A percentile compares a stretch with the other conserved stretches of the same genome.
Evolutionary conservation across 441 rosid species (phyloP).

Genomic region (Mallotus japonicus): DNA sequence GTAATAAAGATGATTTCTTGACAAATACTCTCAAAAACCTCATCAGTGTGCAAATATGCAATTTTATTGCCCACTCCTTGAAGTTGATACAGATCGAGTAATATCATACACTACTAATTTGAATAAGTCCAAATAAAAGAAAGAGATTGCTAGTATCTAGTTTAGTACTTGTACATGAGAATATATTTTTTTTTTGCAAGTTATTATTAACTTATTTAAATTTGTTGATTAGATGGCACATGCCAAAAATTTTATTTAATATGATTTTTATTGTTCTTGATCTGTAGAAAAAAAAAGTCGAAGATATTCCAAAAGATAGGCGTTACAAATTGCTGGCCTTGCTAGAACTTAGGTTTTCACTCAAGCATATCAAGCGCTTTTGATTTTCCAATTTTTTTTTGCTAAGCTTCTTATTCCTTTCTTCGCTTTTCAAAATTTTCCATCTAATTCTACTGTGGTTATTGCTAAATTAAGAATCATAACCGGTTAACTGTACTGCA

Average conservation of each 20-base stretch:
- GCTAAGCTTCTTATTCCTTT: background rate
- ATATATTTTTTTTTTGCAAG: background rate
- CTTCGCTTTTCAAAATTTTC: conserved; percentile 2
- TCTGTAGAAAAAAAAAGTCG: conserved; percentile 80
- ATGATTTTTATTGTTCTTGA: conserved; percentile 1
- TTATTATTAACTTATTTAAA: background rate
- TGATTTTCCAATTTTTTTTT: conserved; percentile 15
- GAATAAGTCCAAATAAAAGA: background rate
- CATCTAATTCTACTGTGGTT: conserved; percentile 9
- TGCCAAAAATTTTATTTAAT: background rate
- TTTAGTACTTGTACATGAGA: background rate
- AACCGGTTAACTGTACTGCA: background rate
- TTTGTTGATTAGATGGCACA: background rate
- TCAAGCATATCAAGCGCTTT: background rate
- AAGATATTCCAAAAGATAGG: conserved; percentile 74
- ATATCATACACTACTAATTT: background rate
- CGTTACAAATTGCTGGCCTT: conserved; percentile 53
- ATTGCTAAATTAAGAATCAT: background rate
- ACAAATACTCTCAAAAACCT: conserved; percentile 22
- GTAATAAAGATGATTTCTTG: conserved; percentile 30
- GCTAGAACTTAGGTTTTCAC: conserved; percentile 52
- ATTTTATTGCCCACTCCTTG: background rate
- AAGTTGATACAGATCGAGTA: conserved; percentile 15
- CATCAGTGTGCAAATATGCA: no score
- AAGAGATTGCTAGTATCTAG: background rate